These are phyloP conservation scores for Penicillium sp. DNA, from an alignment of 2,329 filamentous ascomycete species.

Conservation along the genomic window DNA sequence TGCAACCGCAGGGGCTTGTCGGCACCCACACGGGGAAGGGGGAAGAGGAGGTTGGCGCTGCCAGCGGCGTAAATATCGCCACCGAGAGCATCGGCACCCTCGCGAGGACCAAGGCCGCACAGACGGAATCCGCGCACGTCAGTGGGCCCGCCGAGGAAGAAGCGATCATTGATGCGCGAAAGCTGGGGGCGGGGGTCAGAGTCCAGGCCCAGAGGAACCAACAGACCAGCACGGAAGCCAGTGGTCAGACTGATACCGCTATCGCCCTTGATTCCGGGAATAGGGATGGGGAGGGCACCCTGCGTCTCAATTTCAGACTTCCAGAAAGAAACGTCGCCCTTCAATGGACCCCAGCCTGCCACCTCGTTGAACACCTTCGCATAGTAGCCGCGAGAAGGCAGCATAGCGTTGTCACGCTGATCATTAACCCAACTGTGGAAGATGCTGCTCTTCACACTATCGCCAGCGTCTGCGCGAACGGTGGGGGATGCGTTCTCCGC, in stretches of 20 bases:
- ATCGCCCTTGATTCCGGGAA: slow-evolving; percentile 67
- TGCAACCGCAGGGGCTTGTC: slow-evolving; percentile 87
- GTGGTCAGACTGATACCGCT: slow-evolving; percentile 82
- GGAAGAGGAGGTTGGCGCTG: slow-evolving; percentile 81
- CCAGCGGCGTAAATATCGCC: slow-evolving; percentile 91
- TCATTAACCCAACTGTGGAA: slow-evolving; percentile 81
- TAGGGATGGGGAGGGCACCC: slow-evolving; percentile 70
- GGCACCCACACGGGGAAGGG: slow-evolving; percentile 76
- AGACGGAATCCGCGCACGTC: slow-evolving; percentile 93
- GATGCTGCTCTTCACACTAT: slow-evolving; percentile 85
- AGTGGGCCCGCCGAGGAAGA: slow-evolving; percentile 90
- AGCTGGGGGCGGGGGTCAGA: slow-evolving; percentile 57
- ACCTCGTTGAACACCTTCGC: slow-evolving; percentile 76
- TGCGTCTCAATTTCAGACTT: slow-evolving; percentile 87
- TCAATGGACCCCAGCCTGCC: slow-evolving; percentile 81
- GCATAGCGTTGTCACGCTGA: slow-evolving; percentile 77
- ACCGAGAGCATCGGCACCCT: slow-evolving; percentile 81
- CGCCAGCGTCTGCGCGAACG: slow-evolving; percentile 81
- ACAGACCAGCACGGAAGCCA: slow-evolving; percentile 75
- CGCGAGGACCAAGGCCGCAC: slow-evolving; percentile 83
- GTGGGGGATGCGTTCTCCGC: slow-evolving; percentile 74
- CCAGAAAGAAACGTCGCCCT: slow-evolving; percentile 89
- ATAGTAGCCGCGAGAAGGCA: slow-evolving; percentile 81
- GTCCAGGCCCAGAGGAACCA: slow-evolving; percentile 76
- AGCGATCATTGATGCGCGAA: slow-evolving; percentile 89